Evolutionary conservation across 148 eudicot species (phyloP), one percentile per base, ranked within the genome.

Genomic region (Dianthus caryophyllus): DNA sequence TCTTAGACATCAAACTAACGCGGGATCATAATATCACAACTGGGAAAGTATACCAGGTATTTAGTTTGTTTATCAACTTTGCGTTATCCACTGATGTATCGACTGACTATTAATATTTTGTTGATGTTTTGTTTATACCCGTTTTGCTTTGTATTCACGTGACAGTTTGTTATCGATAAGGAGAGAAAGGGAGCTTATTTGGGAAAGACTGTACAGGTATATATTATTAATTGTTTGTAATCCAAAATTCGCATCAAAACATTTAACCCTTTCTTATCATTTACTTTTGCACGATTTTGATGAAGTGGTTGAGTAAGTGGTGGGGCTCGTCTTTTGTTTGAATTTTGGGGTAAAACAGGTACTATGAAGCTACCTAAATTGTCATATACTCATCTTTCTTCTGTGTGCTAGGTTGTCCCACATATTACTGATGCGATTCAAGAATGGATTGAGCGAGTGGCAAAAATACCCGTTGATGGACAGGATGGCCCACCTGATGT

Each of bases 351-450:
- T n/a, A n/a, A n/a, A n/a, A n/a, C n/a, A n/a, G n/a, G n/a, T n/a
- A n/a, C n/a, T n/a, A n/a, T n/a, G n/a, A n/a, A n/a, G n/a, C n/a
- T n/a, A n/a, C n/a, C n/a, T n/a, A n/a, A n/a, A n/a, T n/a, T n/a
- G 14, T 9, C 55, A 47, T 58, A 20, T 61, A 21, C 50, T 60
- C 33, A 10, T 50, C 25, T 68, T 31, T 18, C 58, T 70, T 70
- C 54, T 41, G 15, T 67, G 61, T 59, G 51, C 73, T 78, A 94
- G 97, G 96, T 94, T 58, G 99, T 94, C 69, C 99, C 99, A 43
- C 99, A 94, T 69, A 81, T 94, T 18, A 94, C 99, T 2, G 99
- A 90, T 78, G 99, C 92, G 70, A 88, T 94, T 72, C 99, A 86
- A 75, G 95, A 88, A 2, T 90, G 99, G 99, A 94, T 94, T 68